These are phyloP conservation scores for Diaporthe vaccinii DNA, from an alignment of 2,329 filamentous ascomycete species.

Conservation along the genomic window DNA sequence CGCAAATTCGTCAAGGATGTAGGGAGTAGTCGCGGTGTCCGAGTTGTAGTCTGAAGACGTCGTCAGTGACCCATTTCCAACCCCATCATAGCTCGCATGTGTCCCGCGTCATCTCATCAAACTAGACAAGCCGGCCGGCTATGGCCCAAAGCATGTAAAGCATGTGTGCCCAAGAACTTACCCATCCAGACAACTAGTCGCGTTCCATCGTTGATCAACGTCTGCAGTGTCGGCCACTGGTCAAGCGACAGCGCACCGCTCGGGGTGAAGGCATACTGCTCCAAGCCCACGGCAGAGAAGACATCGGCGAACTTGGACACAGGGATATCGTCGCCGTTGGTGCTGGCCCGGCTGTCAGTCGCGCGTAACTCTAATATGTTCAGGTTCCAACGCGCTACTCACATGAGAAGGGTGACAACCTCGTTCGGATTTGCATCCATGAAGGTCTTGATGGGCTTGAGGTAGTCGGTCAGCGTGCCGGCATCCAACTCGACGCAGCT, in stretches of 20 bases:
- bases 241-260: constrained; percentile 55
- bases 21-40: constrained; percentile 65
- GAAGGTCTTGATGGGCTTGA: constrained; percentile 71
- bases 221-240: constrained; percentile 78
- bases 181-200: constrained; percentile 81
- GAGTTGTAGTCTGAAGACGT: constrained; percentile 70
- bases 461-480: constrained; percentile 67
- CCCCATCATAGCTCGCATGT: background rate
- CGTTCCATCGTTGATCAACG: constrained; percentile 72
- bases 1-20: constrained; percentile 74
- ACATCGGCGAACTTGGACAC: constrained; percentile 67
- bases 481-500: constrained; percentile 71
- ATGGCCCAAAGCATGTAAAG: background rate
- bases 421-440: constrained; percentile 71
- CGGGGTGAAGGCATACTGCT: constrained; percentile 69
- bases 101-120: background rate
- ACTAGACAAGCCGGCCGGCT: background rate
- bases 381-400: background rate
- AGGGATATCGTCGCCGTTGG: constrained; percentile 71
- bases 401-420: constrained; percentile 72
- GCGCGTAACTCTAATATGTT: background rate
- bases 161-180: constrained; percentile 45
- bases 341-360: constrained; percentile 47
- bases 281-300: constrained; percentile 69
- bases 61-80: constrained; percentile 40